Evolutionary conservation across 2,329 filamentous ascomycete genomes (phyloP).

Genomic region (Penicillium glabrum): DNA sequence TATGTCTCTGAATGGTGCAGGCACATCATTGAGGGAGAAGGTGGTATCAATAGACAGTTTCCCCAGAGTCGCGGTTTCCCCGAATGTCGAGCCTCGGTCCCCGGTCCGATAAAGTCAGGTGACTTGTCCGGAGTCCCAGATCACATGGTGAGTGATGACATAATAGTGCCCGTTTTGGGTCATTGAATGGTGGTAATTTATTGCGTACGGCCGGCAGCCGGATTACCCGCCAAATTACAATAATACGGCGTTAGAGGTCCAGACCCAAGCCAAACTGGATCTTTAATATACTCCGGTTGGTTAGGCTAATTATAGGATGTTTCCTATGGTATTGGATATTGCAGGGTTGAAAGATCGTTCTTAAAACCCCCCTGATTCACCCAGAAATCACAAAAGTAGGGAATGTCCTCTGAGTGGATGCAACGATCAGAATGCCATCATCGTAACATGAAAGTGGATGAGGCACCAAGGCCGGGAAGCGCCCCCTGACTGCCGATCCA

Average conservation of each 20-base stretch:
- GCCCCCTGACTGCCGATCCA: slow-evolving; percentile 14
- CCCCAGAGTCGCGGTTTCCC: slow-evolving; percentile 2
- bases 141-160: neutral
- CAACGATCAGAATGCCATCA: slow-evolving; percentile 16
- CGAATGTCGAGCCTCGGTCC: neutral
- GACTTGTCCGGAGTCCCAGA: neutral
- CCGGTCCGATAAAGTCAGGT: neutral
- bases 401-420: slow-evolving; percentile 2
- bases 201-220: neutral
- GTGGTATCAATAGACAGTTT: neutral
- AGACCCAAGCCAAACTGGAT: neutral
- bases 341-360: neutral
- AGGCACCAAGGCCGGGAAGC: neutral
- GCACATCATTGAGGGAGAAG: neutral
- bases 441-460: neutral
- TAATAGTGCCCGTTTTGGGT: neutral
- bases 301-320: neutral
- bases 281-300: neutral
- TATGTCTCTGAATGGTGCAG: neutral
- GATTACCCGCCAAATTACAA: neutral
- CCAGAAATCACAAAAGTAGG: neutral
- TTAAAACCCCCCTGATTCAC: neutral
- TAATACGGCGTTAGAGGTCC: neutral
- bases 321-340: neutral
- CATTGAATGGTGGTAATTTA: neutral